A percentile compares a stretch with the other conserved stretches of the same genome.
These are phyloP conservation scores for Solanum phureja DNA, from an alignment of 257 asterid genomes.

Conservation along the genomic window DNA sequence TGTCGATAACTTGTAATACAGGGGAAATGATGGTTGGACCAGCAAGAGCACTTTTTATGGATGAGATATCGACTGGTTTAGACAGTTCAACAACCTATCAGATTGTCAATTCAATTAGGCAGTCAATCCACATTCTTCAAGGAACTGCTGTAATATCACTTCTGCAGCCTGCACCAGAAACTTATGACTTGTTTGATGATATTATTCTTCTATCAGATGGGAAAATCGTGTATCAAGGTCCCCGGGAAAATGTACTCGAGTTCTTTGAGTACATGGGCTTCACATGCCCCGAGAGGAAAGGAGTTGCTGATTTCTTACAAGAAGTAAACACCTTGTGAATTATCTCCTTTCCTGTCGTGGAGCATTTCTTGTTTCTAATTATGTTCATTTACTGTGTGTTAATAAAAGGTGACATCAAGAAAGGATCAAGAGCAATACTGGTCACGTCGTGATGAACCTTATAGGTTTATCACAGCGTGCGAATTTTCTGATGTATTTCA, in stretches of 20 bases:
- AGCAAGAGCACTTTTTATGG: constrained; percentile 82
- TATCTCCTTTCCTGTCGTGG: background rate
- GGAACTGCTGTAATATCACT: constrained; percentile 84
- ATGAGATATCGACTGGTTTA: constrained; percentile 91
- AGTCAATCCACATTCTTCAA: constrained; percentile 63
- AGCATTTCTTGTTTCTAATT: background rate
- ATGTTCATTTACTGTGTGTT: background rate
- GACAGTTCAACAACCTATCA: constrained; percentile 89
- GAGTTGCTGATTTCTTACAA: constrained; percentile 84
- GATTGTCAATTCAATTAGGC: constrained; percentile 68
- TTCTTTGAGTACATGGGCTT: constrained; percentile 76
- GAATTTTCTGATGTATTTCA: constrained; percentile 71
- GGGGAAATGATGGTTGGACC: constrained; percentile 97
- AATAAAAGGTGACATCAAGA: constrained; percentile 64
- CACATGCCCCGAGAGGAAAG: constrained; percentile 84
- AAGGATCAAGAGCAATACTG: constrained; percentile 87
- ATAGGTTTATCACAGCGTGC: constrained; percentile 32
- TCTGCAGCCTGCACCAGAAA: constrained; percentile 90
- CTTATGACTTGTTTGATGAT: constrained; percentile 72
- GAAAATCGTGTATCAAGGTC: constrained; percentile 73
- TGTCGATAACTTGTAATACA: constrained; percentile 6
- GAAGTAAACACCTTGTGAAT: constrained; percentile 37
- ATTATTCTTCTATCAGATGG: constrained; percentile 76
- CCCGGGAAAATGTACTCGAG: constrained; percentile 60
- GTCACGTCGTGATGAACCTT: constrained; percentile 47